A percentile compares a stretch with the other conserved stretches of the same genome.
These are phyloP conservation scores for Irpex lacteus DNA, from an alignment of 1,284 basidiomycete species.

Conservation along the genomic window DNA sequence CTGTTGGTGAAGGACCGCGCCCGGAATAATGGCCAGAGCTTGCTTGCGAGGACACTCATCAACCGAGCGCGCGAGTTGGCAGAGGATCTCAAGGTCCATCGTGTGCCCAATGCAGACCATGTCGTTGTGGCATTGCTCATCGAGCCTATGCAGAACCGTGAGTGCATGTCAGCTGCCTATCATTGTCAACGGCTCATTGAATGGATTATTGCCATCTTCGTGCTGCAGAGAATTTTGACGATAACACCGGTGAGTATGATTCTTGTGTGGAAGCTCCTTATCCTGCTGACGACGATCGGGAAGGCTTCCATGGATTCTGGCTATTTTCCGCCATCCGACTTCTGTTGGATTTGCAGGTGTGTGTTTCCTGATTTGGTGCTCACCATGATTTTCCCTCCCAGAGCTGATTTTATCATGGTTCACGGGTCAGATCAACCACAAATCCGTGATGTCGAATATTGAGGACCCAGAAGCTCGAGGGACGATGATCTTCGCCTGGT, in stretches of 20 bases:
- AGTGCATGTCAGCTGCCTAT: conserved; percentile 31
- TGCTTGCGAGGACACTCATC: conserved; percentile 75
- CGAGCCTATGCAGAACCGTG: conserved; percentile 79
- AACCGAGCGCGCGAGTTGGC: conserved; percentile 80
- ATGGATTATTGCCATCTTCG: not conserved
- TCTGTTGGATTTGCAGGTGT: conserved; percentile 69
- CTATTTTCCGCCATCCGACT: conserved; percentile 73
- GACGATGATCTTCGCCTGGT: conserved; percentile 86
- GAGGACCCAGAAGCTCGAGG: conserved; percentile 69
- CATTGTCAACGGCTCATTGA: not conserved
- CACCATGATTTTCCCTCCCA: not conserved
- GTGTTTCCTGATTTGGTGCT: conserved; percentile 6
- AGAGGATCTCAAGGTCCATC: conserved; percentile 82
- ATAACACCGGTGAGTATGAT: conserved; percentile 50
- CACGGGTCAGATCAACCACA: conserved; percentile 70
- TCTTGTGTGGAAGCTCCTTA: not conserved
- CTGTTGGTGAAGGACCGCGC: conserved; percentile 76
- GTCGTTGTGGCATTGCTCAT: conserved; percentile 75
- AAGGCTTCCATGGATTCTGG: conserved; percentile 83
- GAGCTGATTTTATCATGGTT: not conserved
- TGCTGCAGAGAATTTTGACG: conserved; percentile 60
- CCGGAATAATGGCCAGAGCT: conserved; percentile 68
- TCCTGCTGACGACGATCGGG: too few relatives aligned
- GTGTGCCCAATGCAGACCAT: conserved; percentile 78
- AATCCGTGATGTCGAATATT: conserved; percentile 67